These are phyloP conservation scores for Themeda triandra DNA, from an alignment of 176 grass and related monocot genomes.

Conservation along the genomic window DNA sequence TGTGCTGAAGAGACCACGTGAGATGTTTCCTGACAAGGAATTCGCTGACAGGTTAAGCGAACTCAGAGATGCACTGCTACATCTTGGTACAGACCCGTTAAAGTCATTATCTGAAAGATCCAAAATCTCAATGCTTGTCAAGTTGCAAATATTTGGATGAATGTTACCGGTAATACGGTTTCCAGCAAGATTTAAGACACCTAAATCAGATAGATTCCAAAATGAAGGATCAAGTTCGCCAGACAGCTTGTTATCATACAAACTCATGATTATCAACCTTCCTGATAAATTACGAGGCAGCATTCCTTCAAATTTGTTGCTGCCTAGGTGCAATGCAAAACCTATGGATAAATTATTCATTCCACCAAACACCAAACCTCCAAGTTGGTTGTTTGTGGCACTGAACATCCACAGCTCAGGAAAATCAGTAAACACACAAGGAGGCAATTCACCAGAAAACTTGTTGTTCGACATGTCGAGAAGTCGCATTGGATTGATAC, in stretches of 20 bases:
- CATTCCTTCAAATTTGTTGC: not conserved
- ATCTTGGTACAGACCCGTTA: not conserved
- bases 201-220: not conserved
- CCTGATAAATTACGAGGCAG: not conserved
- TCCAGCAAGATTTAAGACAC: not conserved
- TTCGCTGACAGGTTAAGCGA: not conserved
- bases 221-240: not conserved
- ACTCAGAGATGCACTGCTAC: not conserved
- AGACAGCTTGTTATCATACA: conserved; percentile 1
- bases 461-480: conserved; percentile 35
- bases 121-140: not conserved
- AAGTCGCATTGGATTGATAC: not conserved
- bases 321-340: not conserved
- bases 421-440: not conserved
- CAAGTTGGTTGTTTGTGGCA: conserved; percentile 25
- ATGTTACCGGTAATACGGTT: not conserved
- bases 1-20: not conserved
- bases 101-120: conserved; percentile 2
- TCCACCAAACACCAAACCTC: conserved; percentile 2
- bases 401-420: not conserved
- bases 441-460: conserved; percentile 25
- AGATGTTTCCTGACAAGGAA: not conserved
- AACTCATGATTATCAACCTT: not conserved
- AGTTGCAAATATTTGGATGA: not conserved
- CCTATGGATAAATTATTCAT: not conserved